Percentiles rank a stretch among this genome's conserved stretches.
These are phyloP conservation scores for Macrocybe gigantea DNA, from an alignment of 768 basidiomycete genomes.

Conservation along the genomic window DNA sequence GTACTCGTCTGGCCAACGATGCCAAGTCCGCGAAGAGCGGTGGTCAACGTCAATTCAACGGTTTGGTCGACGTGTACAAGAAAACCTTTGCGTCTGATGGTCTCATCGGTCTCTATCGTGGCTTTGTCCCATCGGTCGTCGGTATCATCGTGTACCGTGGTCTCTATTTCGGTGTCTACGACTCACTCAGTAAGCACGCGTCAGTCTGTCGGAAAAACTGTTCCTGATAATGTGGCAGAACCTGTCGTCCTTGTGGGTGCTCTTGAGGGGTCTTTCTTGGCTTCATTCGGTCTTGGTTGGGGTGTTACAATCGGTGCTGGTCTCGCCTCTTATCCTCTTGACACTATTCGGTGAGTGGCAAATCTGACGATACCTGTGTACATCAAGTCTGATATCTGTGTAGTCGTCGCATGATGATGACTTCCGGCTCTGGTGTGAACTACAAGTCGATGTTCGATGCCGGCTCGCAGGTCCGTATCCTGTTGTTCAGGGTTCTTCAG, in stretches of 20 bases:
- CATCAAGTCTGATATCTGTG: slow-evolving; percentile 3
- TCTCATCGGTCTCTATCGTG: slow-evolving; percentile 99
- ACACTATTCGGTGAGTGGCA: slow-evolving; percentile 72
- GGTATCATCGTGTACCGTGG: slow-evolving; percentile 99
- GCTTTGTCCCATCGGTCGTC: slow-evolving; percentile 97
- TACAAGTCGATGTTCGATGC: slow-evolving; percentile 99
- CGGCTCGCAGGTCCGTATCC: slow-evolving; percentile 45
- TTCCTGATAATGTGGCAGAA: slow-evolving; percentile 43
- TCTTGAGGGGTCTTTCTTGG: slow-evolving; percentile 94
- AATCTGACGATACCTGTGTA: slow-evolving; percentile 5
- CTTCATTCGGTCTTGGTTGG: slow-evolving; percentile 97
- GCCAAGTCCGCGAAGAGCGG: slow-evolving; percentile 95
- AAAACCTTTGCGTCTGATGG: slow-evolving; percentile 98
- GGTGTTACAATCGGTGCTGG: slow-evolving; percentile 99
- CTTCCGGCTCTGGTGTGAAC: slow-evolving; percentile 90
- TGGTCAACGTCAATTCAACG: slow-evolving; percentile 95
- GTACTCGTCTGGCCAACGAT: slow-evolving; percentile 98
- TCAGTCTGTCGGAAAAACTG: neutral
- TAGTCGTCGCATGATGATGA: slow-evolving; percentile 99
- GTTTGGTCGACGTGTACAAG: slow-evolving; percentile 92
- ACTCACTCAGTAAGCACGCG: slow-evolving; percentile 72
- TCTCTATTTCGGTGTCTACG: slow-evolving; percentile 98
- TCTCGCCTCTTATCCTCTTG: slow-evolving; percentile 94
- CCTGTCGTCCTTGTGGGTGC: slow-evolving; percentile 96
- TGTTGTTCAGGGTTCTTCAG: too few species aligned